Evolutionary conservation across 1,284 basidiomycete genomes (phyloP), one percentile per base, ranked within the genome.

Genomic region (Ceratobasidium sp.): DNA sequence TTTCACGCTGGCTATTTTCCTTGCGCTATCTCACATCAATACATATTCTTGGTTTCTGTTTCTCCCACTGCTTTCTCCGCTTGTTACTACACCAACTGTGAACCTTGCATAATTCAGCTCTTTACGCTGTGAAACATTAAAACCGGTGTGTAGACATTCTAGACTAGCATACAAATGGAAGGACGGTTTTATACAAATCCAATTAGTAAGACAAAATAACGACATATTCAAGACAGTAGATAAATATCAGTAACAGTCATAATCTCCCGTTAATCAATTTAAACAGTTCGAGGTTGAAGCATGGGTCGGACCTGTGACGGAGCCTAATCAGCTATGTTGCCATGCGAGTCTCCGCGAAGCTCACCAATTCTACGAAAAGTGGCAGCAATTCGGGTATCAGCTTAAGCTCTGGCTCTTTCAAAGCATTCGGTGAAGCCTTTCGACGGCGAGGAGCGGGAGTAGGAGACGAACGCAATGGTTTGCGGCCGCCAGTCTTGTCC

Each of bases 301-400:
- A 63, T 72, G 1, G 79, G 79, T 63, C 79, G 79, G 18, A 81
- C 69, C 80, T 81, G 61, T 7, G 40, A 20, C 46, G 55, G 51
- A 46, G 44, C 6, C 13, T 42, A 26, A 10, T 77, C 12, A 67
- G 63, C 49, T 40, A 46, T n/a, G 18, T 10, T 6, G 15, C 4
- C 42, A 28, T 28, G n/a, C 20, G 39, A 53, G 40, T 51, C 20
- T 4, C 44, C 42, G 13, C 44, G 33, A 5, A 39, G 83, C 92
- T 84, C 81, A 97, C 96, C 88, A 97, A 91, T 86, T 98, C 97
- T 64, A 94, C 90, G 84, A 98, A 98, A 40, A 98, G 82, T 0
- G 96, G 95, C 49, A 97, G 86, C 33, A 98, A 84, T 79, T 91
- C 89, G 28, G 94, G 92, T 78, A 98, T 90, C 81, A 93, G 89